phyloP scores from a whole-genome alignment of 768 basidiomycete species.

The Agrocybe pediades region DNA sequence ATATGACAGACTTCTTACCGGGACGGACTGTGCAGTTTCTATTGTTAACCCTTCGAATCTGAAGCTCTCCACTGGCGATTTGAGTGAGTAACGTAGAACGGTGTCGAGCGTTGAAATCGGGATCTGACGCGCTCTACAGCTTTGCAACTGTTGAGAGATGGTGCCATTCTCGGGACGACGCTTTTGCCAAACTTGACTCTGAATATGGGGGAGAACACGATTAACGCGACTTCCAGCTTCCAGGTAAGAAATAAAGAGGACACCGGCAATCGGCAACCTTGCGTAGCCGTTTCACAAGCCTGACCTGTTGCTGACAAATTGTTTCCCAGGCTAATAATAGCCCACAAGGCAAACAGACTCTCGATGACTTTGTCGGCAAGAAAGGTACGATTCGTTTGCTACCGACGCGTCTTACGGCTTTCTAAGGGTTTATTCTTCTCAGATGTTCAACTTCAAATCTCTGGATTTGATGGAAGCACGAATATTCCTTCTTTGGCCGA shows the following conservation, averaged over 20 bases:
- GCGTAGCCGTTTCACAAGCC: neutral
- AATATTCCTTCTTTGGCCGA: slow-evolving; percentile 54
- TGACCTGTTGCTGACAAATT: slow-evolving; percentile 2
- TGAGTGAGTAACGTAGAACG: slow-evolving; percentile 45
- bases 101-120: neutral
- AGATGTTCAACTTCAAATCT: slow-evolving; percentile 61
- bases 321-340: slow-evolving; percentile 56
- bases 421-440: neutral
- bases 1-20: neutral
- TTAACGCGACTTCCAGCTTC: slow-evolving; percentile 52
- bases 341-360: slow-evolving; percentile 59
- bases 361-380: slow-evolving; percentile 68
- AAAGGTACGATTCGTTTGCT: slow-evolving; percentile 39
- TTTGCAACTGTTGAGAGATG: slow-evolving; percentile 56
- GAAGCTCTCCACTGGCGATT: slow-evolving; percentile 59
- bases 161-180: slow-evolving; percentile 57
- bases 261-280: neutral
- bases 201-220: slow-evolving; percentile 59
- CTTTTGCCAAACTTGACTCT: slow-evolving; percentile 62
- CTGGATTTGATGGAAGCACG: slow-evolving; percentile 63
- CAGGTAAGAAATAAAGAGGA: slow-evolving; percentile 33
- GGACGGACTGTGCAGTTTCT: slow-evolving; percentile 37
- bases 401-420: neutral
- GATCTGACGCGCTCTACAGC: slow-evolving; percentile 30
- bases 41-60: slow-evolving; percentile 73